Evolutionary conservation across 2,329 filamentous ascomycete species (phyloP), one percentile per base, ranked within the genome.

Genomic region (Pseudogymnoascus sp.): DNA sequence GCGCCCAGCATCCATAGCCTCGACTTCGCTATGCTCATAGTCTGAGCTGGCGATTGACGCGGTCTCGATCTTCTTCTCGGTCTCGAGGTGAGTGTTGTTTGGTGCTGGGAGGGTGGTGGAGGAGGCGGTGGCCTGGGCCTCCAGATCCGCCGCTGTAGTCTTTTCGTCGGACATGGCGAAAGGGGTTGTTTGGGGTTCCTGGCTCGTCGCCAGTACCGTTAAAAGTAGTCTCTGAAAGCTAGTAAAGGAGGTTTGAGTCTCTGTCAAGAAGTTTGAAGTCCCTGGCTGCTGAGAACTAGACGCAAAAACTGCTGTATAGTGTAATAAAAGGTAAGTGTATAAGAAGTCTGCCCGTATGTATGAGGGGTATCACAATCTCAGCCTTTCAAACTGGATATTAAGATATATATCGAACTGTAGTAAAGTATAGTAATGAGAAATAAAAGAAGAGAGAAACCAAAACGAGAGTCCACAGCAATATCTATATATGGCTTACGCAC

Each of bases 1-100:
- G 63, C 71, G 68, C 7, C 65, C 69, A 14, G 62, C 44, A 38
- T 71, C 68, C 69, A 72, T 70, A 37, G 64, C 62, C 63, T 72
- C 70, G 5, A 69, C 67, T 33, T 70, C 68, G 35, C 70, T 68
- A 60, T 71, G 70, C 14, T 67, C 69, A 7, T 62, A 61, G 37
- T 72, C 71, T 6, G 56, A 60, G 56, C 56, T 38, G 18, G 16
- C 7, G 28, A 14, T 33, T 10, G 56, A 60, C 2, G 14, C 10
- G 5, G 35, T 37, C 56, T 35, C 35, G 31, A 38, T 7, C 10
- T 38, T 6, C 8, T 38, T 60, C 56, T 60, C 56, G 4, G 16
- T 10, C 56, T 60, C 56, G 1, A 60, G 56, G 5, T 60, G 16
- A 35, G 31, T 38, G 31, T 35, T 35, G 56, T 60, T 60, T 60